These are phyloP conservation scores for Tulasnella sp. DNA, from an alignment of 768 basidiomycete species.

Conservation along the genomic window DNA sequence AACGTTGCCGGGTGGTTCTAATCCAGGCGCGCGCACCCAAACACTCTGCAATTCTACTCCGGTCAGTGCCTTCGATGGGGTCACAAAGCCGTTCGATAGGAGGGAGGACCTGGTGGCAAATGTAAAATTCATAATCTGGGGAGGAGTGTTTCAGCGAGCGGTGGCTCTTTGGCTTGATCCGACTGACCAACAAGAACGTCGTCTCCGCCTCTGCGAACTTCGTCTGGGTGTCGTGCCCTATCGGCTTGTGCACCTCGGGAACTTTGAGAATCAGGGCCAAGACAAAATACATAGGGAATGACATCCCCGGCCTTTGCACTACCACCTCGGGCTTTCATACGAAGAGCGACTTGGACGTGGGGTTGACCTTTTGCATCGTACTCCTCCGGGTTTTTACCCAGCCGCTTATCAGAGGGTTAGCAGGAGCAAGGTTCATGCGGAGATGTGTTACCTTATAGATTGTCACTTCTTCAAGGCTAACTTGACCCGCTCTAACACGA, in stretches of 20 bases:
- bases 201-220: conserved; percentile 55
- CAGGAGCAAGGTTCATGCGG: background rate
- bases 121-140: conserved; percentile 81
- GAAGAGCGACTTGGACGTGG: conserved; percentile 89
- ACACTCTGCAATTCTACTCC: conserved; percentile 84
- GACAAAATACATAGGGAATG: conserved; percentile 89
- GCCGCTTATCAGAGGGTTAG: conserved; percentile 41
- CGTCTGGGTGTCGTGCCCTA: conserved; percentile 86
- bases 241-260: conserved; percentile 76
- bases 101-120: conserved; percentile 83
- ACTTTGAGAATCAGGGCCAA: conserved; percentile 52
- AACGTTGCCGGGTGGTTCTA: conserved; percentile 7
- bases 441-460: conserved; percentile 61
- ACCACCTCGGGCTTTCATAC: conserved; percentile 74
- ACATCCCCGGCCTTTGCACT: conserved; percentile 82
- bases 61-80: conserved; percentile 90
- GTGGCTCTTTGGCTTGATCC: background rate
- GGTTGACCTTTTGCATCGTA: conserved; percentile 93
- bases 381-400: conserved; percentile 93
- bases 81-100: conserved; percentile 93
- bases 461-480: conserved; percentile 87
- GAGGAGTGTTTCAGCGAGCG: background rate
- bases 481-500: conserved; percentile 61
- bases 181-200: conserved; percentile 60
- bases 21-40: conserved; percentile 47